These are phyloP conservation scores for Phytophthora chlamydospora DNA, from an alignment of 352 stramenopile species.

Conservation along the genomic window DNA sequence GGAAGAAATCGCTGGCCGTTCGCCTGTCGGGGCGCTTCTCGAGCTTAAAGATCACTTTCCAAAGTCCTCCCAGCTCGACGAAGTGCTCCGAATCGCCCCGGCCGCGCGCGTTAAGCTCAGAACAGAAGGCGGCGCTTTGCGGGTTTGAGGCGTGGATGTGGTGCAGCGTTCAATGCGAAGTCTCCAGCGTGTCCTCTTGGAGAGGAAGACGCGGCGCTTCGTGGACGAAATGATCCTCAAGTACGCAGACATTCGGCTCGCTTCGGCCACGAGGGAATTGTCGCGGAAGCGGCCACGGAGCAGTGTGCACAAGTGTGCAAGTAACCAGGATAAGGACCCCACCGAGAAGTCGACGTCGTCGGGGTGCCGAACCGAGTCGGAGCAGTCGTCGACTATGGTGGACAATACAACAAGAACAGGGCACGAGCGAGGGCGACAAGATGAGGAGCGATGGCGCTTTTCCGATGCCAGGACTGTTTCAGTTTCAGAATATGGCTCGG, in stretches of 20 bases:
- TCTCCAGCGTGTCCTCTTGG: constrained; percentile 34
- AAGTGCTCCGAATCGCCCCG: constrained; percentile 2
- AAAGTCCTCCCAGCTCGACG: constrained; percentile 11
- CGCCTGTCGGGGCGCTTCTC: constrained; percentile 11
- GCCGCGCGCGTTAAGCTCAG: constrained; percentile 2
- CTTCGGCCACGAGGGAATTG: constrained; percentile 16
- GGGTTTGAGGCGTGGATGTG: constrained; percentile 32
- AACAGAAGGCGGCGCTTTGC: neutral
- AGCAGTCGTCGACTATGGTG: constrained; percentile 21
- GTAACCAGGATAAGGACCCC: constrained; percentile 1
- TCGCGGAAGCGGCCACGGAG: constrained; percentile 23
- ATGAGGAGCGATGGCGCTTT: constrained; percentile 28
- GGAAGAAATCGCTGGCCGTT: constrained; percentile 18
- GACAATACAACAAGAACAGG: constrained; percentile 22
- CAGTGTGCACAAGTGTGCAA: constrained; percentile 12
- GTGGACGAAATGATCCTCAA: constrained; percentile 44
- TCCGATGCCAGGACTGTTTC: constrained; percentile 23
- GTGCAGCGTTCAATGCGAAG: constrained; percentile 33
- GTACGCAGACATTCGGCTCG: constrained; percentile 38
- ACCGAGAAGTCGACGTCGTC: constrained; percentile 29
- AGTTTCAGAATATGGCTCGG: constrained; percentile 26
- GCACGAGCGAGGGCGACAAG: constrained; percentile 13
- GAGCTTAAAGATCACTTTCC: constrained; percentile 16
- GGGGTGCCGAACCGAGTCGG: constrained; percentile 33
- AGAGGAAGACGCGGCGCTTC: constrained; percentile 38